Evolutionary conservation across 495 filamentous ascomycete species (phyloP), one percentile per base, ranked within the genome.

Genomic region (Penicillium herquei): DNA sequence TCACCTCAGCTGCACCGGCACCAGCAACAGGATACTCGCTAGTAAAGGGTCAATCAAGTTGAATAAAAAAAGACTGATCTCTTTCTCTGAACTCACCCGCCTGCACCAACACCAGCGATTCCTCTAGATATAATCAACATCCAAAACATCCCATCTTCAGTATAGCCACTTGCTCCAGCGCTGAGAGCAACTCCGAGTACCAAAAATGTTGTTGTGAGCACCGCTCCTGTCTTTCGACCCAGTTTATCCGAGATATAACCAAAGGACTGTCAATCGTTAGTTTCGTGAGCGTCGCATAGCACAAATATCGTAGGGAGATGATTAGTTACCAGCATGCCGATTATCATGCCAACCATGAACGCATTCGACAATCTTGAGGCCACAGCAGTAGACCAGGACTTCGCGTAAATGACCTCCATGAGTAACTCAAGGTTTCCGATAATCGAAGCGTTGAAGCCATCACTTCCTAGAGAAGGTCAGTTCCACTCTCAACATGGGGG

Each of bases 21-120:
- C 66, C 68, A 9, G 65, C 63, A 6, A 68, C 67, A 3, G 65
- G 67, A 56, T 73, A 72, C 39, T 71, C 70, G 35, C 68, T 70
- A 32, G 49, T 17, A 9, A 17, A 8, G 0, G 3, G 16, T 56
- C 6, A 62, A 39, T 39, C 18, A 37, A 32, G 11, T 6, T 4
- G 9, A 21, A 39, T 31, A 16, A 9, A 3, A 26, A 46, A 14
- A 17, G 13, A 16, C 11, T 9, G 34, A 34, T 37, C 21, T 17
- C 26, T 14, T 17, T 3, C 12, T 47, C 13, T 11, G 2, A 1
- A 56, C 61, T 55, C 26, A 67, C 65, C 65, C 65, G 21, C 65
- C 65, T 26, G 65, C 62, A n/a, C 65, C 65, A 10, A 65, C 65
- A 7, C 65, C 65, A 13, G 65, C 65, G 30, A 67, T 64, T 7